Conservation (phyloP, 345 rosid genomes). For the Melaleuca alternifolia region DNA sequence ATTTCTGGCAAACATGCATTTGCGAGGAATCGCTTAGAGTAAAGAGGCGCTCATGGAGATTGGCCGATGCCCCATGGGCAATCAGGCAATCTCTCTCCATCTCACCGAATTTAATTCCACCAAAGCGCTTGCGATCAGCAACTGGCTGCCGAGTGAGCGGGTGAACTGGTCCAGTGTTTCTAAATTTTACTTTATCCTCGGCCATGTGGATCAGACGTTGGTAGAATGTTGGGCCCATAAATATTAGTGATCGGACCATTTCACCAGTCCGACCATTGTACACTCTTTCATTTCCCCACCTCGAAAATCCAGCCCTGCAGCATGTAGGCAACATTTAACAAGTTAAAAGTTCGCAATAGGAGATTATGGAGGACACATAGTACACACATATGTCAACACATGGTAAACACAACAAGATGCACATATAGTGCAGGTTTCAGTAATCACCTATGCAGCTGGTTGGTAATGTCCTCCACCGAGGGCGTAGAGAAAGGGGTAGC, state of each 20-base stretch:
- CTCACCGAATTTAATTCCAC: constrained; percentile 85
- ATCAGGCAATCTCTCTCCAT: constrained; percentile 91
- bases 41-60: constrained; percentile 74
- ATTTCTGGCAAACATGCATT: constrained; percentile 62
- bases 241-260: constrained; percentile 57
- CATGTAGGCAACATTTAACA: background rate
- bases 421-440: background rate
- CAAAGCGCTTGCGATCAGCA: constrained; percentile 75
- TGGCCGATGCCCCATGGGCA: constrained; percentile 80
- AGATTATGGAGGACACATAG: background rate
- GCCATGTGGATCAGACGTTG: constrained; percentile 85
- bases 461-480: constrained; percentile 56
- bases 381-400: background rate
- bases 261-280: constrained; percentile 75
- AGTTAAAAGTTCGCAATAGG: background rate
- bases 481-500: constrained; percentile 90
- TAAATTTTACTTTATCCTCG: constrained; percentile 83
- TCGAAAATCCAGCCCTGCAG: constrained; percentile 72
- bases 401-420: background rate
- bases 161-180: constrained; percentile 91
- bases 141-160: constrained; percentile 91
- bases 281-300: constrained; percentile 84
- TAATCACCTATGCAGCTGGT: constrained; percentile 75
- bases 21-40: constrained; percentile 70
- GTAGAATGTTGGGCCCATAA: constrained; percentile 88